These are phyloP conservation scores for Podila clonocystis DNA, from an alignment of 192 early-diverging fungal genomes.

Conservation along the genomic window DNA sequence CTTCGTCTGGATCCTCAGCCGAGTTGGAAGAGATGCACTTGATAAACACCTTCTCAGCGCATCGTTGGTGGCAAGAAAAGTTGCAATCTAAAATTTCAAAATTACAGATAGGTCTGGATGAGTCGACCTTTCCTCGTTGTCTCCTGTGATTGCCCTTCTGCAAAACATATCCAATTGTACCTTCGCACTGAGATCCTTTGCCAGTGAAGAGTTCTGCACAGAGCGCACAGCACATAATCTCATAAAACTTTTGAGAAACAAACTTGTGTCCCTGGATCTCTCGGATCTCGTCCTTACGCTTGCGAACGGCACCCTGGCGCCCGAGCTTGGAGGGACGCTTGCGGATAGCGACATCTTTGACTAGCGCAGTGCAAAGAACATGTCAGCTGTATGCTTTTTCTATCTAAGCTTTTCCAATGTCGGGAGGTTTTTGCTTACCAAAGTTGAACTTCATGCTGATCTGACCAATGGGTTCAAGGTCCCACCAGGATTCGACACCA, in stretches of 20 bases:
- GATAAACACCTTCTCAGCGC: slow-evolving; percentile 81
- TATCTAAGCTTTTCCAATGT: background rate
- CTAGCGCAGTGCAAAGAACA: slow-evolving; percentile 28
- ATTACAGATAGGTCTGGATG: background rate
- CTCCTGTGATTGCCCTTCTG: background rate
- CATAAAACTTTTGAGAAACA: slow-evolving; percentile 88
- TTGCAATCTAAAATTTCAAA: slow-evolving; percentile 74
- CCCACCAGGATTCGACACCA: slow-evolving; percentile 82
- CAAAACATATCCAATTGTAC: slow-evolving; percentile 44
- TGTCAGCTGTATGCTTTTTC: background rate
- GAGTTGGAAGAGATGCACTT: slow-evolving; percentile 84
- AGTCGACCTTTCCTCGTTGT: too few relatives aligned
- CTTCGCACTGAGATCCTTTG: slow-evolving; percentile 91
- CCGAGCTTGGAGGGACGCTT: slow-evolving; percentile 71
- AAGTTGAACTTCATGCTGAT: slow-evolving; percentile 89
- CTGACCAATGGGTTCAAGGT: slow-evolving; percentile 94
- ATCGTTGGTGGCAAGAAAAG: slow-evolving; percentile 92
- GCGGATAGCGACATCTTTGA: slow-evolving; percentile 57
- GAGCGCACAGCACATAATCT: slow-evolving; percentile 97
- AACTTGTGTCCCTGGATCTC: slow-evolving; percentile 97
- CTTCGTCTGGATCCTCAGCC: slow-evolving; percentile 73
- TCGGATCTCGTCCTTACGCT: slow-evolving; percentile 80
- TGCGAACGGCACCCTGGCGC: slow-evolving; percentile 80
- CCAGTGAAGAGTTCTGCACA: slow-evolving; percentile 95
- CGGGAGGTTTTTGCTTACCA: slow-evolving; percentile 50